phyloP scores from a whole-genome alignment of 331 rosid species.

The Saraca asoca region DNA sequence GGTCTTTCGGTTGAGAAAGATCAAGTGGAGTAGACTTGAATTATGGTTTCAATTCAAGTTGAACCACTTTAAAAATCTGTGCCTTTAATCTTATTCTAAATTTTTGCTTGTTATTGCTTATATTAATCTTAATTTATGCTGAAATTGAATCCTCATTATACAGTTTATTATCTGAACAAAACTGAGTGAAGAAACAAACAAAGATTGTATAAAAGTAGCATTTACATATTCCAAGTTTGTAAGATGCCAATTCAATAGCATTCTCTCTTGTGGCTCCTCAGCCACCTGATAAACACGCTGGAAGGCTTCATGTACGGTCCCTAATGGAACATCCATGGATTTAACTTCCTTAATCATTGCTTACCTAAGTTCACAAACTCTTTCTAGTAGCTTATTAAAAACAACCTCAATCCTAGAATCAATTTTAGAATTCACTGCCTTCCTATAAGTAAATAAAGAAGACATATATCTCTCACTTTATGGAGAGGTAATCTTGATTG shows the following conservation, averaged over 20 bases:
- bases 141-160: too few species aligned
- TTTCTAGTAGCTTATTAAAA: constrained; percentile 76
- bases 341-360: constrained; percentile 82
- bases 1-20: too few species aligned
- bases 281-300: constrained; percentile 68
- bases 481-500: constrained; percentile 82
- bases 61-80: too few species aligned
- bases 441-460: constrained; percentile 80
- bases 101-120: too few species aligned
- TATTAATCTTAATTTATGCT: too few species aligned
- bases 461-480: constrained; percentile 89
- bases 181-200: too few species aligned
- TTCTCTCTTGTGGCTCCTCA: constrained; percentile 63
- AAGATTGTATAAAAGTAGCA: too few species aligned
- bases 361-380: constrained; percentile 90
- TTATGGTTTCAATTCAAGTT: too few species aligned
- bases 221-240: constrained; percentile 93
- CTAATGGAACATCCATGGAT: constrained; percentile 73
- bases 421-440: constrained; percentile 63
- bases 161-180: too few species aligned
- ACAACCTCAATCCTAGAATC: constrained; percentile 76
- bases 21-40: too few species aligned
- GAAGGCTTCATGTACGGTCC: constrained; percentile 81
- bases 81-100: too few species aligned
- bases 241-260: constrained; percentile 90